A percentile compares a stretch with the other conserved stretches of the same genome.
phyloP scores from a whole-genome alignment of 2,329 filamentous ascomycete species.

The Thyridium curvatum region DNA sequence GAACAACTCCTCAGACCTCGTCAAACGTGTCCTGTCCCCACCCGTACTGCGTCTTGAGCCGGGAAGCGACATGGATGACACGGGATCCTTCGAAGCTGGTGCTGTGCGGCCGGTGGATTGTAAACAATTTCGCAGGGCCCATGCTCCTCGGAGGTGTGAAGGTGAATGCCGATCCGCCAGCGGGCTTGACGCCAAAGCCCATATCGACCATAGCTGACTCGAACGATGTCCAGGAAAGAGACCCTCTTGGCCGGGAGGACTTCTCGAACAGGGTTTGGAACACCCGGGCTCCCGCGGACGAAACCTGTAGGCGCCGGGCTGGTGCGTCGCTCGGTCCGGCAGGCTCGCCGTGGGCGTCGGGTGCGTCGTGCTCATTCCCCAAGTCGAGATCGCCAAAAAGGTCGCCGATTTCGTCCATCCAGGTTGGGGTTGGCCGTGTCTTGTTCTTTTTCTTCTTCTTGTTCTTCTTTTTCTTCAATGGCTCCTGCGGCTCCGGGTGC shows the following conservation, averaged over 20 bases:
- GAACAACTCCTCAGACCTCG: too few species aligned
- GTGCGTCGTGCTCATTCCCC: too few species aligned
- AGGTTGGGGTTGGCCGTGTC: slow-evolving; percentile 23
- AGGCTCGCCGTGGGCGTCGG: too few species aligned
- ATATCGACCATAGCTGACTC: slow-evolving; percentile 32
- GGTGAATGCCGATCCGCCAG: slow-evolving; percentile 34
- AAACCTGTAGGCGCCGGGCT: slow-evolving; percentile 25
- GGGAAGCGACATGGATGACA: slow-evolving; percentile 17
- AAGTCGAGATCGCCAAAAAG: too few species aligned
- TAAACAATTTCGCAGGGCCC: slow-evolving; percentile 19
- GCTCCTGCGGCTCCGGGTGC: too few species aligned
- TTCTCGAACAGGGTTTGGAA: slow-evolving; percentile 28
- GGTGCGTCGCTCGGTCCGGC: background rate
- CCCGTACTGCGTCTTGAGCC: slow-evolving; percentile 26
- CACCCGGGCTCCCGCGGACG: slow-evolving; percentile 24
- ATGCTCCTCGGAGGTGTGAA: slow-evolving; percentile 24
- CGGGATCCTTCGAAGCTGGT: slow-evolving; percentile 25
- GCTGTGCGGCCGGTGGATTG: slow-evolving; percentile 28
- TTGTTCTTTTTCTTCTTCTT: slow-evolving; percentile 29
- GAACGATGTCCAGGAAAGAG: slow-evolving; percentile 29
- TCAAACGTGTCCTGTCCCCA: slow-evolving; percentile 25
- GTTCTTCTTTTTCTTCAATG: too few species aligned
- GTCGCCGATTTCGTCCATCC: too few species aligned
- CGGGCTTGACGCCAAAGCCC: slow-evolving; percentile 32
- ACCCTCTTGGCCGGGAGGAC: slow-evolving; percentile 11